Base-by-base conservation (phyloP, 768 basidiomycete genomes). In the Russula vinacea region DNA sequence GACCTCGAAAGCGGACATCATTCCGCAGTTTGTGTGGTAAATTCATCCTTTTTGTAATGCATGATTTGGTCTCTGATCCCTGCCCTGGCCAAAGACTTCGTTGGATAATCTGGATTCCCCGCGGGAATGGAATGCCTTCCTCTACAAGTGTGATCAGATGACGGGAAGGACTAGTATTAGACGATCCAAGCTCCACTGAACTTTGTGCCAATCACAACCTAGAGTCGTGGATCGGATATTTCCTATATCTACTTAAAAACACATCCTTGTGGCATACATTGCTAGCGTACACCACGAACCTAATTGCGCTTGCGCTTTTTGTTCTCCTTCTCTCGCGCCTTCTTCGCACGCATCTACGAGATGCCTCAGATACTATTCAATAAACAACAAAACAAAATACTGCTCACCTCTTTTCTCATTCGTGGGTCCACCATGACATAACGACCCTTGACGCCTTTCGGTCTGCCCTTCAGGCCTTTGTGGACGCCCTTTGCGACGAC, bases 351-450 rank as follows among this genome's bases (percentile, higher is more conserved):
- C n/a, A 90, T 75, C 91, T 96, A 69, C 16, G 54, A 40, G 64
- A 44, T 58, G 37, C 68, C 58, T 68, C 44, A 68, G n/a, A 40
- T 51, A 11, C 49, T 60, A 40, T 14, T 53, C 57, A 47, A 42
- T 56, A 4, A 49, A 32, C n/a, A 62, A 55, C 55, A 62, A 49
- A 59, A 54, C 7, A 50, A 45, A 47, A 52, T 67, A 26, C 33
- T 51, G 74, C 82, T 40, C 49, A 90, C 91, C 84, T 94, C 92
- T 83, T 95, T 97, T 75, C 83, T 91, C 89, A 94, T 94, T 68
- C 95, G 80, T 5, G 92, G 78, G 75, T 97, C 95, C 1, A 96
- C 93, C 92, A 97, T 97, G 44, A 87, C 79, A 75, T 97, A 98
- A 54, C 90, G 84, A 37, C 96, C 97, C 77, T 97, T 98, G 64